Conservation (phyloP, 1,284 basidiomycete genomes). For the Ustilago shanxiensis region DNA sequence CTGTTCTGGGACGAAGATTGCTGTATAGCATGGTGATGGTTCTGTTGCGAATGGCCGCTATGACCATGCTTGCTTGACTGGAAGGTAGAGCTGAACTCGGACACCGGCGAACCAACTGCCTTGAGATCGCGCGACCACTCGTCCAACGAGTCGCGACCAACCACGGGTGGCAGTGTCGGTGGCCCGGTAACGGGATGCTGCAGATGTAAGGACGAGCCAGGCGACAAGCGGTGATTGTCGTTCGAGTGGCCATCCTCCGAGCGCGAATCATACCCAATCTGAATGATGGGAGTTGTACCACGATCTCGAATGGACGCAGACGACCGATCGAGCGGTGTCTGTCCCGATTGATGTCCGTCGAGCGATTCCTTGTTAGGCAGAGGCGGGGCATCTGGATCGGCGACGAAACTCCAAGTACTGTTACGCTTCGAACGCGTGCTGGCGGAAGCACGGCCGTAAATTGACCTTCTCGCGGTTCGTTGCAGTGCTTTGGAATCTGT, state of each 20-base stretch:
- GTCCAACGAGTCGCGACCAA: constrained; percentile 56
- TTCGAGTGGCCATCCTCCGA: constrained; percentile 34
- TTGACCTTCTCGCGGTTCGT: constrained; percentile 58
- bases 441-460: constrained; percentile 61
- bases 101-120: constrained; percentile 50
- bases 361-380: constrained; percentile 57
- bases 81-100: constrained; percentile 28
- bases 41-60: constrained; percentile 7
- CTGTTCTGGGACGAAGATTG: constrained; percentile 29
- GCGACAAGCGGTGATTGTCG: constrained; percentile 9
- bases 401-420: constrained; percentile 64
- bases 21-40: constrained; percentile 16
- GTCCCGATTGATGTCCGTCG: constrained; percentile 16
- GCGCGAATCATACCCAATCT: constrained; percentile 49
- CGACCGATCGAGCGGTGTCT: constrained; percentile 22
- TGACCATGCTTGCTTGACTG: constrained; percentile 20
- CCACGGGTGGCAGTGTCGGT: constrained; percentile 59
- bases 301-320: constrained; percentile 29
- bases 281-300: constrained; percentile 43
- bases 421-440: constrained; percentile 63
- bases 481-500: constrained; percentile 79
- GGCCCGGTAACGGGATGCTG: constrained; percentile 22
- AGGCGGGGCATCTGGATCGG: constrained; percentile 57
- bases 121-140: constrained; percentile 61
- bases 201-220: constrained; percentile 12